These are phyloP conservation scores for Isabelozyma gotoi DNA, from an alignment of 805 yeast species.

Conservation along the genomic window DNA sequence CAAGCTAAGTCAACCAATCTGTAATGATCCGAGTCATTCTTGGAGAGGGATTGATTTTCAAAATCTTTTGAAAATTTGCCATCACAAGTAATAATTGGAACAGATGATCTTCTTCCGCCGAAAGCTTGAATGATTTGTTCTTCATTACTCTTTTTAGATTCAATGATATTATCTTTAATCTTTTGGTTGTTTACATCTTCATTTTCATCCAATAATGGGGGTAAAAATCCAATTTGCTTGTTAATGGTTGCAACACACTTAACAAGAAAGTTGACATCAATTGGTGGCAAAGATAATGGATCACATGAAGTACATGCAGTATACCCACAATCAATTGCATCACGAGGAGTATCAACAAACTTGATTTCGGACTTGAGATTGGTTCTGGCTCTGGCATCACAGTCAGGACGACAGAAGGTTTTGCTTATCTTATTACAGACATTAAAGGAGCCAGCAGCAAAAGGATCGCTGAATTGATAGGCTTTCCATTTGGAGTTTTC, in stretches of 20 bases:
- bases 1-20: slow-evolving; percentile 75
- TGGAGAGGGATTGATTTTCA: slow-evolving; percentile 34
- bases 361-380: slow-evolving; percentile 45
- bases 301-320: slow-evolving; percentile 55
- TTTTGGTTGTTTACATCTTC: slow-evolving; percentile 35
- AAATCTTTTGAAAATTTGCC: slow-evolving; percentile 24
- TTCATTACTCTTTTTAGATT: slow-evolving; percentile 21
- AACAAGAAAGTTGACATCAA: slow-evolving; percentile 45
- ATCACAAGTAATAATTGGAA: slow-evolving; percentile 26
- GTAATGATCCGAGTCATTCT: slow-evolving; percentile 67
- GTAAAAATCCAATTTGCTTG: slow-evolving; percentile 54
- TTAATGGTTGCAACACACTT: slow-evolving; percentile 57
- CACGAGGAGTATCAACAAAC: slow-evolving; percentile 40
- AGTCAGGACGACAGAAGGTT: slow-evolving; percentile 66
- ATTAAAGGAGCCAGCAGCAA: slow-evolving; percentile 57
- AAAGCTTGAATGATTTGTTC: slow-evolving; percentile 22
- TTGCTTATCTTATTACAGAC: slow-evolving; percentile 47
- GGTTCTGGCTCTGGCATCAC: slow-evolving; percentile 50
- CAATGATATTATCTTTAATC: slow-evolving; percentile 37
- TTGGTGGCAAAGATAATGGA: slow-evolving; percentile 46
- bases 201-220: slow-evolving; percentile 49
- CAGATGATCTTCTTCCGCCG: slow-evolving; percentile 22
- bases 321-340: slow-evolving; percentile 48
- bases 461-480: slow-evolving; percentile 64
- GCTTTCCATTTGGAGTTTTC: slow-evolving; percentile 59